Base-by-base conservation (phyloP, 257 asterid species). In the Catharanthus roseus region DNA sequence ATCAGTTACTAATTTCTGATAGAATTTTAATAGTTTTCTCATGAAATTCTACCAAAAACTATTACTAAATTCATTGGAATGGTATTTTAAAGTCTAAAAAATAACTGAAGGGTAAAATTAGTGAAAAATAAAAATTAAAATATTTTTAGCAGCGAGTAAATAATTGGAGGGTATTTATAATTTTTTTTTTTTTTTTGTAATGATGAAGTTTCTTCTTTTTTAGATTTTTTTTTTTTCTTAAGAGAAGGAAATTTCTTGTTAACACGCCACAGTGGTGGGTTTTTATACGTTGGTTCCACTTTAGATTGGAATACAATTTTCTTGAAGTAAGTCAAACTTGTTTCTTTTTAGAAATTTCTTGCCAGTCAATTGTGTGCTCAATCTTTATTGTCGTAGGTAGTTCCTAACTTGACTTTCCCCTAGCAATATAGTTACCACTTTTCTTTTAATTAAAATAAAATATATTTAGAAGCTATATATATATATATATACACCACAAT, bases 281-380 rank as follows among this genome's bases (percentile, higher is more conserved):
- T n/a, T 29, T 13, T 38, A 8, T 3, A 50, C 50, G 39, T 50
- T 21, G 9, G 18, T 66, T 28, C 29, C 4, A 44, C 11, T 1
- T 50, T 73, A 56, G 26, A 6, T 6, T n/a, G 28, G 64, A 29
- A 10, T 18, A 38, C 5, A 3, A 65, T 29, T 41, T 73, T 11
- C 67, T 26, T 65, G 65, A 3, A 12, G 34, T 44, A 65, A 65
- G 75, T 45, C 55, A 1, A 8, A n/a, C n/a, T 50, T 2, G 2
- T 47, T 47, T 50, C 24, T 50, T 50, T 50, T 50, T 50, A 0
- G 24, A 18, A 50, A 16, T 19, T 28, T 58, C 23, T 31, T 58
- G 23, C 9, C 12, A 57, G 64, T 57, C 71, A 73, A 73, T 53
- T 38, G 47, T 65, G 58, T 16, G 67, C 42, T 5, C 4, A 28